Percentiles rank a stretch among this genome's conserved stretches.
phyloP scores from a whole-genome alignment of 371 early-diverging fungal species.

The Parasitella parasitica region DNA sequence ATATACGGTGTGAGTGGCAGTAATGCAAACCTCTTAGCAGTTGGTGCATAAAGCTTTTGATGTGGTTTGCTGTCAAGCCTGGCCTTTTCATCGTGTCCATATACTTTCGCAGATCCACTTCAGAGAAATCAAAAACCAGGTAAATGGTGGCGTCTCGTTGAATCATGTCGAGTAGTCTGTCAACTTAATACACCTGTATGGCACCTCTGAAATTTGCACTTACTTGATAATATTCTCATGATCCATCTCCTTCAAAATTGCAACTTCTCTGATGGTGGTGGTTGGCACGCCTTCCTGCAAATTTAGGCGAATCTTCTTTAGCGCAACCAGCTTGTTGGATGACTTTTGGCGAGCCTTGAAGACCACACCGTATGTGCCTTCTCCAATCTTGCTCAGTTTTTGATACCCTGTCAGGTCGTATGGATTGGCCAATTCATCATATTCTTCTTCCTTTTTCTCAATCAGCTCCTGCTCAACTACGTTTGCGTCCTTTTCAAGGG shows the following conservation, averaged over 20 bases:
- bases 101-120: conserved; percentile 94
- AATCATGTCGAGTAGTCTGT: conserved; percentile 89
- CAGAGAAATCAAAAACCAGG: conserved; percentile 96
- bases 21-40: conserved; percentile 80
- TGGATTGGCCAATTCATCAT: conserved; percentile 11
- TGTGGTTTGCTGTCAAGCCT: conserved; percentile 62
- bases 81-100: conserved; percentile 74
- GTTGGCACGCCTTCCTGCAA: conserved; percentile 94
- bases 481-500: background rate
- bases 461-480: background rate
- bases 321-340: conserved; percentile 84
- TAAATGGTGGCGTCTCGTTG: conserved; percentile 90
- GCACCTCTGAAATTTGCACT: background rate
- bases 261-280: conserved; percentile 96
- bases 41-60: conserved; percentile 93
- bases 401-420: conserved; percentile 45
- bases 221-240: conserved; percentile 92
- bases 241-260: conserved; percentile 92
- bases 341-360: conserved; percentile 85
- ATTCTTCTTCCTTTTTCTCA: background rate
- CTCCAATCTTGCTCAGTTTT: conserved; percentile 93
- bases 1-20: conserved; percentile 86
- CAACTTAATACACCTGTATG: too few relatives aligned
- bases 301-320: conserved; percentile 94
- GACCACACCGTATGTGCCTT: conserved; percentile 97